phyloP scores from a whole-genome alignment of 2,329 filamentous ascomycete genomes.

The Fusarium temperatum region DNA sequence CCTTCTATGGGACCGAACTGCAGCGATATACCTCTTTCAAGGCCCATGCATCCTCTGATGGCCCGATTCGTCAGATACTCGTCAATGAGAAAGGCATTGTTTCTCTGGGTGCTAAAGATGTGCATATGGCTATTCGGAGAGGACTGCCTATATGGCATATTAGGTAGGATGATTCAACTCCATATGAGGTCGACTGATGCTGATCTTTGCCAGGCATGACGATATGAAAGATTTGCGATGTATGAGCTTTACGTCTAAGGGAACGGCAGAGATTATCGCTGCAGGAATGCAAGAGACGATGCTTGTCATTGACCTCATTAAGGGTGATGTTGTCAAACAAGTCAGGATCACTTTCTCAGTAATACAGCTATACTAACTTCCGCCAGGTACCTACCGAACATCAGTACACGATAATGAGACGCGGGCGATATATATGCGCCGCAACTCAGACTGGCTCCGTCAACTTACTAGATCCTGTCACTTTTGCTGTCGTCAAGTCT shows the following conservation, averaged over 20 bases:
- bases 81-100: constrained; percentile 93
- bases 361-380: constrained; percentile 42
- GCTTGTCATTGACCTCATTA: constrained; percentile 77
- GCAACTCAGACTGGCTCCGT: constrained; percentile 85
- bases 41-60: constrained; percentile 77
- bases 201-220: constrained; percentile 60
- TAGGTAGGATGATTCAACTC: constrained; percentile 58
- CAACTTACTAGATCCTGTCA: constrained; percentile 84
- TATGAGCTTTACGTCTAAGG: constrained; percentile 94
- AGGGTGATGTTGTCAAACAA: constrained; percentile 76
- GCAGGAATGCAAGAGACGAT: constrained; percentile 88
- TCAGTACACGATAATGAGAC: constrained; percentile 92
- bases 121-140: constrained; percentile 88
- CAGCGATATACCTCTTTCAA: constrained; percentile 91
- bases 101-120: constrained; percentile 80
- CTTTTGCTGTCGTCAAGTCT: constrained; percentile 79
- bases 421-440: constrained; percentile 89
- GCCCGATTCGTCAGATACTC: constrained; percentile 85
- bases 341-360: constrained; percentile 45
- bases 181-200: background rate
- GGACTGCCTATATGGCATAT: constrained; percentile 91
- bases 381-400: constrained; percentile 72
- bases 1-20: constrained; percentile 86
- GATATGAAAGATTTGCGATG: constrained; percentile 89
- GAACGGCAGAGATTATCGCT: constrained; percentile 82